Percentiles rank a stretch among this genome's conserved stretches.
These are phyloP conservation scores for Dactylonectria macrodidyma DNA, from an alignment of 2,329 filamentous ascomycete species.

Conservation along the genomic window DNA sequence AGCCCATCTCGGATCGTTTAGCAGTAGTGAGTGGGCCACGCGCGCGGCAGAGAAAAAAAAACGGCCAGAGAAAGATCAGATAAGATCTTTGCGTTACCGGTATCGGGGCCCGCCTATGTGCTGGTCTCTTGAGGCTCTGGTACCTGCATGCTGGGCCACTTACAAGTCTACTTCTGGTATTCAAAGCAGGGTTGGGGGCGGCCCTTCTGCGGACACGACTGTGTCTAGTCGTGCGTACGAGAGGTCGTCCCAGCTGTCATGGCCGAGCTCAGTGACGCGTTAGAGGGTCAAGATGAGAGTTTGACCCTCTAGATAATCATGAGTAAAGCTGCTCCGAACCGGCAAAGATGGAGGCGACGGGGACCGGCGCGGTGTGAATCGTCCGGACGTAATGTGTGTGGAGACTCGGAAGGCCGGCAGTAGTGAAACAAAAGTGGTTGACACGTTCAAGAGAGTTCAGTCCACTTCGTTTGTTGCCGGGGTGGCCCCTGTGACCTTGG, in stretches of 20 bases:
- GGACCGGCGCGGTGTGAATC: not conserved
- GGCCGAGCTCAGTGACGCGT: conserved; percentile 1
- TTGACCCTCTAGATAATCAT: conserved; percentile 15
- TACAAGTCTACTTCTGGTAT: not conserved
- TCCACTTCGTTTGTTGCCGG: conserved; percentile 8
- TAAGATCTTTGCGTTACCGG: not conserved
- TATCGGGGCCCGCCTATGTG: not conserved
- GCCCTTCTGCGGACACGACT: not conserved
- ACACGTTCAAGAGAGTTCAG: conserved; percentile 11
- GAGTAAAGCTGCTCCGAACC: conserved; percentile 7
- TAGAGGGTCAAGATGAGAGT: not conserved
- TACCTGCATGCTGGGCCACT: conserved; percentile 1
- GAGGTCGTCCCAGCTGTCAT: not conserved
- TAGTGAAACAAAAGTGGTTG: conserved; percentile 4
- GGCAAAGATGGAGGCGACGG: conserved; percentile 5
- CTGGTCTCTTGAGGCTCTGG: not conserved
- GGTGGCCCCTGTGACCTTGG: not conserved
- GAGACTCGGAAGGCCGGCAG: conserved; percentile 7
- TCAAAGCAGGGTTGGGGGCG: not conserved
- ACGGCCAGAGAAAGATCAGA: not conserved
- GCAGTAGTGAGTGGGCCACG: not conserved
- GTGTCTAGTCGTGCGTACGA: not conserved
- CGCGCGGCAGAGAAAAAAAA: not conserved
- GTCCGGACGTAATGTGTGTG: conserved; percentile 12
- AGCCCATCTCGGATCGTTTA: not conserved